phyloP scores from a whole-genome alignment of 495 filamentous ascomycete genomes.

The Penicillium subrubescens region DNA sequence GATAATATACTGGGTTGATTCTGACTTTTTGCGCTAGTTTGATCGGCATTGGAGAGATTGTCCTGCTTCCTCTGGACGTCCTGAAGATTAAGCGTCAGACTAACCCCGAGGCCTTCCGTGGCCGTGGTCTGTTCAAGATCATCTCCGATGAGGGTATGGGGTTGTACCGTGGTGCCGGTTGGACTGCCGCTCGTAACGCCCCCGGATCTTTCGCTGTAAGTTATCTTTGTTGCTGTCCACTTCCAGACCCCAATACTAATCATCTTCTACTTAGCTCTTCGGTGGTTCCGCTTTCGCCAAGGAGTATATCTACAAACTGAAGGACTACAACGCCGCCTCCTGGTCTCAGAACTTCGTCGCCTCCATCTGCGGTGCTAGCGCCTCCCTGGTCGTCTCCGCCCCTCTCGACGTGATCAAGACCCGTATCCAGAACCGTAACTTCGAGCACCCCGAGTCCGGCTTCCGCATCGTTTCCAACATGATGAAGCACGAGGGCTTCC shows the following conservation, averaged over 20 bases:
- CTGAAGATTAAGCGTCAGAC: constrained; percentile 99
- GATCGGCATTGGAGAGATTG: constrained; percentile 96
- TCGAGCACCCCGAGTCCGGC: constrained; percentile 93
- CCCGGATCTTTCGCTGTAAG: constrained; percentile 95
- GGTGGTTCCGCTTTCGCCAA: constrained; percentile 98
- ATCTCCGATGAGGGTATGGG: constrained; percentile 93
- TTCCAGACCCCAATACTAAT: constrained; percentile 16
- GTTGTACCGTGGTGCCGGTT: constrained; percentile 92
- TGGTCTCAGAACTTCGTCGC: constrained; percentile 98
- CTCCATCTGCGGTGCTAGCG: constrained; percentile 89
- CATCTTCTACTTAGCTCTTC: constrained; percentile 67
- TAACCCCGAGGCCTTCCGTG: constrained; percentile 96
- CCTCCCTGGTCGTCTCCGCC: constrained; percentile 89
- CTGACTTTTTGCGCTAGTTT: constrained; percentile 53
- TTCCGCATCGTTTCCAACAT: constrained; percentile 90
- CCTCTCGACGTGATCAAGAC: constrained; percentile 99
- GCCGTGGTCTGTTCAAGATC: constrained; percentile 87
- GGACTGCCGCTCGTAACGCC: constrained; percentile 97
- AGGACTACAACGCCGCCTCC: constrained; percentile 92
- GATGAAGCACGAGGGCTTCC: constrained; percentile 81
- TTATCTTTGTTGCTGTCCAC: constrained; percentile 6
- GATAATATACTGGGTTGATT: neutral
- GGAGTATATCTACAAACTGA: constrained; percentile 83
- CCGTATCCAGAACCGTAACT: constrained; percentile 98
- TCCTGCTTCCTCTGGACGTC: constrained; percentile 92